Base-by-base conservation (phyloP, 176 grass and related monocot species). In the Lolium rigidum region DNA sequence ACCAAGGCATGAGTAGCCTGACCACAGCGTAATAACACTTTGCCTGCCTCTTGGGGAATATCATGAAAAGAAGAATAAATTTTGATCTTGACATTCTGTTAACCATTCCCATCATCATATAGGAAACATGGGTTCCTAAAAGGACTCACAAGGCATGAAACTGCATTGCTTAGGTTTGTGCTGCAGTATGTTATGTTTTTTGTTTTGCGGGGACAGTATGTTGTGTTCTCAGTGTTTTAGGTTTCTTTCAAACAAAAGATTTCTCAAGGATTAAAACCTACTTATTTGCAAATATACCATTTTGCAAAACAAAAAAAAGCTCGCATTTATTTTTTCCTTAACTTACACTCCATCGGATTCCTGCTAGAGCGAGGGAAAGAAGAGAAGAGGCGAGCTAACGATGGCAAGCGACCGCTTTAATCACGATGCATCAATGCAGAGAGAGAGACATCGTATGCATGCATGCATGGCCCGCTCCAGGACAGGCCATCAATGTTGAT, bases 31-130 rank as follows among this genome's bases (percentile, higher is more conserved):
- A 26, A 54, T 22, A 74, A 80, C 38, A 84, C 70, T 68, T 80
- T 80, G 59, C 85, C 68, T 87, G 68, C 68, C 49, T 1, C 76
- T 67, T 84, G 54, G 85, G 85, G 15, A 91, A 76, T 76, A 52
- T 65, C 39, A 69, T 76, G 9, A 39, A 58, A 68, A 61, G 11
- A 26, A 52, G 25, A 87, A 76, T 87, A 80, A 22, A 76, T 87
- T 43, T 80, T 21, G 24, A 86, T 80, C 48, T 68, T 59, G 60
- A 81, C 83, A 80, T 74, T 87, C 38, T 56, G 58, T 31, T 87
- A 31, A 51, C 18, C 8, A 16, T 74, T 90, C 65, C 13, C 49
- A 58, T 68, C 49, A 6, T 75, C 58, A 66, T 41, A 80, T 11
- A 75, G 49, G 39, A 84, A 74, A 13, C 10, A 75, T 14, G 50